phyloP scores from a whole-genome alignment of 768 basidiomycete genomes.

The Termitomyces sp. region DNA sequence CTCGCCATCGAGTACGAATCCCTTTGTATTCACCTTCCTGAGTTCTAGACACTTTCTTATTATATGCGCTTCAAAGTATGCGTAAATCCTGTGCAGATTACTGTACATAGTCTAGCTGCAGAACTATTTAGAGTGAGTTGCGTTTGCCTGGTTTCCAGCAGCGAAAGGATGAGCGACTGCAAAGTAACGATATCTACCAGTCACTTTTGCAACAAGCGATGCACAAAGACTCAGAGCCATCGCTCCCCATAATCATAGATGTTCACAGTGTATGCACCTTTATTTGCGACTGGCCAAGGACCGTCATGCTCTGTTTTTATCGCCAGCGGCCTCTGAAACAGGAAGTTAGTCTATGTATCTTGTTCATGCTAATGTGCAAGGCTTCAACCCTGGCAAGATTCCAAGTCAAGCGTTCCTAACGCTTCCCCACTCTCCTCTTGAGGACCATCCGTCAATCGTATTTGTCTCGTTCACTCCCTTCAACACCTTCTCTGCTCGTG shows the following conservation, averaged over 20 bases:
- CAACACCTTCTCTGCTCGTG: conserved; percentile 21
- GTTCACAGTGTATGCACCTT: neutral
- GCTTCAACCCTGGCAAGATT: neutral
- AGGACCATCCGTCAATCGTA: neutral
- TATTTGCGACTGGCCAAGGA: too few species aligned
- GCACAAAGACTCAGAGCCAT: neutral
- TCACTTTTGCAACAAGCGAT: neutral
- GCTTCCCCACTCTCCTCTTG: neutral
- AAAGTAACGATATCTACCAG: neutral
- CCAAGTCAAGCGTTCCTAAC: neutral
- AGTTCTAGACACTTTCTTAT: neutral
- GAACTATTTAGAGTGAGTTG: conserved; percentile 5
- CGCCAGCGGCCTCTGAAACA: neutral
- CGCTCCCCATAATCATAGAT: neutral
- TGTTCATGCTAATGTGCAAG: neutral
- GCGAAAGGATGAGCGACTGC: neutral
- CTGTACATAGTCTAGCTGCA: conserved; percentile 9
- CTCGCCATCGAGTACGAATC: neutral
- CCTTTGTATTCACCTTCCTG: conserved; percentile 2
- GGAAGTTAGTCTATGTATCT: neutral
- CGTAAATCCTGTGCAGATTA: conserved; percentile 10
- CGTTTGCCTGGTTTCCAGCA: neutral
- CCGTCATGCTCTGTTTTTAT: too few species aligned
- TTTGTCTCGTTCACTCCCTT: neutral
- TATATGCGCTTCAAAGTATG: neutral